phyloP scores from a whole-genome alignment of 2,329 filamentous ascomycete genomes.

The Neonectria ditissima region DNA sequence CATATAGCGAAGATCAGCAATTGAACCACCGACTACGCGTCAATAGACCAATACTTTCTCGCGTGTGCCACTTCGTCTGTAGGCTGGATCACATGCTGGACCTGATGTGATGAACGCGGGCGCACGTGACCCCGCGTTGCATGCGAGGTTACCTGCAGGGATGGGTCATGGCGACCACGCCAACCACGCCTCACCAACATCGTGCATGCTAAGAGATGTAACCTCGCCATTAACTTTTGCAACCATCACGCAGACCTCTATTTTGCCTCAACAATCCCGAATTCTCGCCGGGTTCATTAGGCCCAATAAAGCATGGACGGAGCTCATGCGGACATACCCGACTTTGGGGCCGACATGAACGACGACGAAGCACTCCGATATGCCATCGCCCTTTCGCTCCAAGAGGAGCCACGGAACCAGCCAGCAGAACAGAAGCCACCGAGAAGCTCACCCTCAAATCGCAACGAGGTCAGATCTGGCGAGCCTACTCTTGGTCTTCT shows the following conservation, averaged over 20 bases:
- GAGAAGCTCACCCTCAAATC: constrained; percentile 30
- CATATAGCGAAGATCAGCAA: neutral
- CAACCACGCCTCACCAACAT: constrained; percentile 16
- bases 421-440: constrained; percentile 33
- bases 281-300: constrained; percentile 20
- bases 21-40: neutral
- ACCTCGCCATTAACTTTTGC: constrained; percentile 20
- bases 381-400: constrained; percentile 70
- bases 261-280: neutral
- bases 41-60: neutral
- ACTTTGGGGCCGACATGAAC: constrained; percentile 53
- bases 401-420: constrained; percentile 34
- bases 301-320: constrained; percentile 37
- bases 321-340: constrained; percentile 36
- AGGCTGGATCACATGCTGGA: neutral
- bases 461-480: constrained; percentile 34
- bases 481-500: constrained; percentile 53
- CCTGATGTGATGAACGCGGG: constrained; percentile 29
- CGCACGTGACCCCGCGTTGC: constrained; percentile 46
- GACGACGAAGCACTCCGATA: constrained; percentile 71
- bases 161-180: constrained; percentile 19
- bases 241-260: constrained; percentile 1
- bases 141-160: constrained; percentile 32
- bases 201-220: constrained; percentile 12
- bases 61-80: neutral